phyloP scores from a whole-genome alignment of 352 stramenopile species.

The Globisporangium nagaii region DNA sequence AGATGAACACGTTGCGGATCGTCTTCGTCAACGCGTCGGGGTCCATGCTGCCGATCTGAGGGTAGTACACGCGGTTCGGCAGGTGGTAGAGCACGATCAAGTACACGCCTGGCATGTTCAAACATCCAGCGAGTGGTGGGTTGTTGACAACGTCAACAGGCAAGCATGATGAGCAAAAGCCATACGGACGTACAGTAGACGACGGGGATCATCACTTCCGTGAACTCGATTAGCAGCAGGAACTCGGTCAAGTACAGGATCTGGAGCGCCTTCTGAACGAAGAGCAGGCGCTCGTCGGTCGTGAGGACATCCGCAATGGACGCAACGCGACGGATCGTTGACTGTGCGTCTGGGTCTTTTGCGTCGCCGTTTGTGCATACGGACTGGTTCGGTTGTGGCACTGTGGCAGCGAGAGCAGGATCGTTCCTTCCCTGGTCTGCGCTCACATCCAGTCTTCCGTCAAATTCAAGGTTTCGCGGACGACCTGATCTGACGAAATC shows the following conservation, averaged over 20 bases:
- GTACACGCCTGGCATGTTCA: conserved; percentile 18
- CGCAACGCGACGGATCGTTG: too few species aligned
- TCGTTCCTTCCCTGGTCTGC: too few species aligned
- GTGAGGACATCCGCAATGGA: too few species aligned
- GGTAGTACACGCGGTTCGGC: conserved; percentile 24
- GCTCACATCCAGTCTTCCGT: too few species aligned
- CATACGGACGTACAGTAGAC: conserved; percentile 10
- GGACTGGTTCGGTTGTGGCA: too few species aligned
- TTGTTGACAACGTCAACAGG: background rate
- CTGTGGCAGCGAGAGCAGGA: too few species aligned
- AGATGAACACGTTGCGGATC: conserved; percentile 25
- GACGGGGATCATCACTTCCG: conserved; percentile 11
- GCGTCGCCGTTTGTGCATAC: too few species aligned
- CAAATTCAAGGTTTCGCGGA: too few species aligned
- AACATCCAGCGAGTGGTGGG: background rate
- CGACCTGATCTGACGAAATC: too few species aligned
- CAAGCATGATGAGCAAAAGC: background rate
- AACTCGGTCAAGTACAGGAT: conserved; percentile 7
- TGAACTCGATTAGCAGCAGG: conserved; percentile 14
- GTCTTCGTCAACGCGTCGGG: conserved; percentile 5
- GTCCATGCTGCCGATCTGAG: conserved; percentile 21
- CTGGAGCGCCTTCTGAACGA: conserved; percentile 1
- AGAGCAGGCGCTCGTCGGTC: too few species aligned
- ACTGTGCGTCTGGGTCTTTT: too few species aligned
- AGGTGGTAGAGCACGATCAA: conserved; percentile 24